Base-by-base conservation (phyloP, 2,329 filamentous ascomycete species). In the Shiraia bambusicola region DNA sequence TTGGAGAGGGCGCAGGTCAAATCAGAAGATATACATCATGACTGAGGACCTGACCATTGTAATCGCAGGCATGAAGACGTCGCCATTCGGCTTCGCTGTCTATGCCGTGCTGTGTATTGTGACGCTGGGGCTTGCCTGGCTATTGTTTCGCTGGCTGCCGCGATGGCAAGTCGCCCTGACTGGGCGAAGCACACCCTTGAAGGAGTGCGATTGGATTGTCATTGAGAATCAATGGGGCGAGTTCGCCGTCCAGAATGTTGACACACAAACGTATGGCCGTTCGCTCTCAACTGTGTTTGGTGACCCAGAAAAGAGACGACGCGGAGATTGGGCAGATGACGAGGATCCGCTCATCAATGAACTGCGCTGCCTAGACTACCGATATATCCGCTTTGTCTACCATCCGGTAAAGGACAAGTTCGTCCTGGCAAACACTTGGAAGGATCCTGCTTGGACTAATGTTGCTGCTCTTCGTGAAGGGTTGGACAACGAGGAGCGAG, bases 211-310 rank as follows among this genome's bases (percentile, higher is more conserved):
- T 45, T 98, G 94, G 93, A 85, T 95, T 30, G 91, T 95, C 19
- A 81, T 97, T 50, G 93, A 96, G 78, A 96, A 98, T 61, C 90
- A 97, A 77, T 97, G 93, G 92, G 87, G 87, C 35, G 92, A 97
- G 68, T 87, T 97, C 67, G 77, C 79, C 10, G 80, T 93, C n/a
- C 80, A 95, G 59, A 63, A 82, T 35, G 77, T 97, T 10, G 76
- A 77, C 43, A 74, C 67, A 33, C 72, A 82, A 52, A 65, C 64
- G 7, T 86, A 85, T 60, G 81, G 78, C 6, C 77, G 80, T 42
- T 75, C 79, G n/a, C 68, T 86, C 28, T 85, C 82, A 2, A 82
- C 81, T 0, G 76, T 86, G 1, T 92, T 92, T 61, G 87, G 87
- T 0, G 68, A 78, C 2, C 72, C 78, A 1, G 80, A 82, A 40